Evolutionary conservation across 495 filamentous ascomycete genomes (phyloP).

Genomic region (Annulohypoxylon bovei): DNA sequence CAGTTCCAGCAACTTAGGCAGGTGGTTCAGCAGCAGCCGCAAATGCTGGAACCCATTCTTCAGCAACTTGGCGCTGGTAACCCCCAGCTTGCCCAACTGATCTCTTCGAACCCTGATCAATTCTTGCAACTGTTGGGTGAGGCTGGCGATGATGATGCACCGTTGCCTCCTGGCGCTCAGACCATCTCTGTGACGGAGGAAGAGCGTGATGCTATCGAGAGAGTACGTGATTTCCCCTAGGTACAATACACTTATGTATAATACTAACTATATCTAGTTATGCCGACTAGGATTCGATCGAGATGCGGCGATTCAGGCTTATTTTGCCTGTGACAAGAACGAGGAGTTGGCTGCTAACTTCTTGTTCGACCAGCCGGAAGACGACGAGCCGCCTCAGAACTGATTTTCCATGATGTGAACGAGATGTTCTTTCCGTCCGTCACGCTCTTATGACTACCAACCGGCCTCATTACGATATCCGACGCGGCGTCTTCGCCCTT

Average conservation of each 20-base stretch:
- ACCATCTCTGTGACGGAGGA: conserved; percentile 93
- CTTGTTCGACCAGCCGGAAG: conserved; percentile 95
- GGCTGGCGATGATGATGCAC: conserved; percentile 75
- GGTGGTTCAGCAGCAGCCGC: conserved; percentile 94
- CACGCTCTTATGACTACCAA: conserved; percentile 16
- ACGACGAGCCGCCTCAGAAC: conserved; percentile 67
- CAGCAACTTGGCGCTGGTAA: conserved; percentile 97
- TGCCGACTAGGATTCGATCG: conserved; percentile 91
- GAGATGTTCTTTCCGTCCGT: conserved; percentile 9
- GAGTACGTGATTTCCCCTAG: conserved; percentile 67
- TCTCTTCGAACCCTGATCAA: conserved; percentile 88
- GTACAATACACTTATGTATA: not conserved
- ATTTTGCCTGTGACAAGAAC: conserved; percentile 99
- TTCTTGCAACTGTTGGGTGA: conserved; percentile 90
- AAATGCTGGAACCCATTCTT: conserved; percentile 97
- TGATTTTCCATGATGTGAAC: conserved; percentile 18
- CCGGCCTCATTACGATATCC: conserved; percentile 32
- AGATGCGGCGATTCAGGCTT: conserved; percentile 95
- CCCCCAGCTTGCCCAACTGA: conserved; percentile 90
- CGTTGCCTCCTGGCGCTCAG: conserved; percentile 87
- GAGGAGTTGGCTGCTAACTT: conserved; percentile 98
- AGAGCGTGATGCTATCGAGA: conserved; percentile 94
- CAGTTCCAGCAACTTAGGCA: conserved; percentile 98
- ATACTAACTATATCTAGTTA: conserved; percentile 67
- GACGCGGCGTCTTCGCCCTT: conserved; percentile 8